phyloP scores from a whole-genome alignment of 768 basidiomycete genomes.

The Rhizopogon sp. region DNA sequence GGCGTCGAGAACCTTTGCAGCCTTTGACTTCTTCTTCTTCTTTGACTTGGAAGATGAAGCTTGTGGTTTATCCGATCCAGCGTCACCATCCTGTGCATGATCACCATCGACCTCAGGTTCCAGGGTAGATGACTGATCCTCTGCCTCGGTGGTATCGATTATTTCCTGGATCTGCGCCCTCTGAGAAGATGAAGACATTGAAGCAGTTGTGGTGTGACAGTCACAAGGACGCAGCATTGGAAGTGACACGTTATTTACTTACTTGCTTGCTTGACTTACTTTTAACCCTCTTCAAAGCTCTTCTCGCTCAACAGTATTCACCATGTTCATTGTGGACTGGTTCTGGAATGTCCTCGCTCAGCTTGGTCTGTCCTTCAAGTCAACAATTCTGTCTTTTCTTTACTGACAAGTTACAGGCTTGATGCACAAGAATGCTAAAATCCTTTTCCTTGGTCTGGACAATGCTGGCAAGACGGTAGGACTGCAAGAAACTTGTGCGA shows the following conservation, averaged over 20 bases:
- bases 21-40: conserved; percentile 88
- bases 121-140: conserved; percentile 24
- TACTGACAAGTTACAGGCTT: conserved; percentile 49
- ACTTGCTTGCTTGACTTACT: conserved; percentile 13
- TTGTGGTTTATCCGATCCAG: conserved; percentile 12
- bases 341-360: conserved; percentile 94
- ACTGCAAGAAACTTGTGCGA: conserved; percentile 18
- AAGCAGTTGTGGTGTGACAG: background rate
- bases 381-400: conserved; percentile 2
- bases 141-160: conserved; percentile 35
- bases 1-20: conserved; percentile 44
- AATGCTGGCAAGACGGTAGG: conserved; percentile 97
- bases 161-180: conserved; percentile 39
- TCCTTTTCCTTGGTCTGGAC: conserved; percentile 97
- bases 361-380: conserved; percentile 58
- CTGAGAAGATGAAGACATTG: conserved; percentile 30
- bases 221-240: background rate
- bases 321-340: conserved; percentile 89
- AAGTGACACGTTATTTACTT: background rate
- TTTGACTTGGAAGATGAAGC: conserved; percentile 54
- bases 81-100: conserved; percentile 8
- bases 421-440: conserved; percentile 98
- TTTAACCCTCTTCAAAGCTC: background rate
- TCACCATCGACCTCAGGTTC: conserved; percentile 23
- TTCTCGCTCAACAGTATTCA: conserved; percentile 16